Evolutionary conservation across 2,329 filamentous ascomycete species (phyloP), one percentile per base, ranked within the genome.

Genomic region (Hypomyces perniciosus): DNA sequence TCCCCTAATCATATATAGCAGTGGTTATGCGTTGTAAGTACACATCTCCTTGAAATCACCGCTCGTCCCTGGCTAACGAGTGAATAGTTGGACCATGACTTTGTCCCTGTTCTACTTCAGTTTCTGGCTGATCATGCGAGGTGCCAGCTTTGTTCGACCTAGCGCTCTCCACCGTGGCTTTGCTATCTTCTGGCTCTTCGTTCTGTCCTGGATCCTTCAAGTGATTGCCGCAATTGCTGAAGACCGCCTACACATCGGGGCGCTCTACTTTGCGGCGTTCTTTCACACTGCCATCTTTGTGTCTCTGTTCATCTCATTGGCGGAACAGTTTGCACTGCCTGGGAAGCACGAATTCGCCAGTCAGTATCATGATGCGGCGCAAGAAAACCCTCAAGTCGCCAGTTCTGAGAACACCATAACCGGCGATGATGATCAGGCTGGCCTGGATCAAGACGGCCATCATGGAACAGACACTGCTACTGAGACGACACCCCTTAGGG

Each of bases 1-100:
- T 63, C 90, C 92, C 1, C 80, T 89, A 60, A 90, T 97, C 60
- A 75, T 93, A n/a, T 93, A 96, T 71, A 91, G 89, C 69, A 95
- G 87, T 60, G 79, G 84, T 44, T 97, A 93, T 65, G 78, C 88
- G 5, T 86, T 96, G 62, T 79, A 63, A 66, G 76, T 70, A 6
- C 35, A 7, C 8, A 1, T 31, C 2, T 2, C 7, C 20, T 26
- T 28, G 6, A 7, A 6, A 2, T 4, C 6, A 12, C 35, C 8
- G 12, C 5, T 39, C n/a, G 2, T 1, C 28, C 33, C 8, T 8
- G 8, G 29, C 61, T 67, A 44, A 68, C 51, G 12, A 9, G 2
- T 3, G 4, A 5, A 6, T 35, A 78, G 76, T 1, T 95, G 90
- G 89, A 81, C 83, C 29, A 95, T 95, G 85, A 87, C 90, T 72